These are phyloP conservation scores for Ramaria rubella DNA, from an alignment of 768 basidiomycete species.

Conservation along the genomic window DNA sequence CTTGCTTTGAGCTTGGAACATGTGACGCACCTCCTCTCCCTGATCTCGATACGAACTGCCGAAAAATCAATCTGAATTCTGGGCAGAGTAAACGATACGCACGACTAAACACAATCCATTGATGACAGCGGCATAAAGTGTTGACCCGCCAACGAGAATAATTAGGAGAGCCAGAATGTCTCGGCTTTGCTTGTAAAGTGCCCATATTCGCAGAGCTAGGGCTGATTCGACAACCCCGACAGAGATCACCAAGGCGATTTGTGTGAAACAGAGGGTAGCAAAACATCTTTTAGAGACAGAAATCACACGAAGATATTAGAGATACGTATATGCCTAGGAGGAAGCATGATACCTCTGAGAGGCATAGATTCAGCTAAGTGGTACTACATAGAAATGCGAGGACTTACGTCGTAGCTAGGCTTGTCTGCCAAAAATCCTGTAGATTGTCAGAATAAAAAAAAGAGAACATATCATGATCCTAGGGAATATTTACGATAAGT, in stretches of 20 bases:
- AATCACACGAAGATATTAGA: background rate
- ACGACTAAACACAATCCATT: background rate
- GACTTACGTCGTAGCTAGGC: background rate
- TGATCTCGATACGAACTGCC: background rate
- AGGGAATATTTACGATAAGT: background rate
- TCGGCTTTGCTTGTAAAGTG: background rate
- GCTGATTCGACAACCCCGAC: background rate
- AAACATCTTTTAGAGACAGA: background rate
- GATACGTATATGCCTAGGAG: background rate
- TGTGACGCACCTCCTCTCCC: background rate
- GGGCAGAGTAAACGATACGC: background rate
- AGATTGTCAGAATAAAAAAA: background rate
- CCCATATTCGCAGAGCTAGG: constrained; percentile 1
- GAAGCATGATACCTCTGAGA: background rate
- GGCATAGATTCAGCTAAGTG: background rate
- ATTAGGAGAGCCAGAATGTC: background rate
- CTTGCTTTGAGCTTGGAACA: background rate
- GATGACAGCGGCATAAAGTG: background rate
- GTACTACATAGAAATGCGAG: no score
- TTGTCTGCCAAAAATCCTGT: background rate
- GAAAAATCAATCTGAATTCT: background rate
- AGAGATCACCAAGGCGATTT: background rate
- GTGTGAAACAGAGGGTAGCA: background rate
- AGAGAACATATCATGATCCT: background rate
- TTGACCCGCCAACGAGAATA: background rate